Percentiles rank a stretch among this genome's conserved stretches.
phyloP scores from a whole-genome alignment of 176 grass and related monocot genomes.

The Ampelocalamus luodianensis region DNA sequence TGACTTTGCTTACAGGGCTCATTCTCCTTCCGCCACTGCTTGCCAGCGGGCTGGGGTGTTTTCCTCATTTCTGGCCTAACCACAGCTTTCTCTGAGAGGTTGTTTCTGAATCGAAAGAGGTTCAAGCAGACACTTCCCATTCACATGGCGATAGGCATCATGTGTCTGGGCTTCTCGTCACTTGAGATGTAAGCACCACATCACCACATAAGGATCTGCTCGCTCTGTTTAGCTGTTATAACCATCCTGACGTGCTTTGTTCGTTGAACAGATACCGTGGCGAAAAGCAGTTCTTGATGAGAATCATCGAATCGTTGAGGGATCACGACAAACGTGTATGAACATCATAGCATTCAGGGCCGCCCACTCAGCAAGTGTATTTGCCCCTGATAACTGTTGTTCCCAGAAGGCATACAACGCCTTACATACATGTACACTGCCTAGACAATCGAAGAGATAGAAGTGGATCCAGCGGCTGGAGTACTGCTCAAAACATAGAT shows the following conservation, averaged over 20 bases:
- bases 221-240: background rate
- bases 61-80: conserved; percentile 68
- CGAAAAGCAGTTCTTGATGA: conserved; percentile 81
- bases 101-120: conserved; percentile 64
- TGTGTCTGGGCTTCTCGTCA: conserved; percentile 66
- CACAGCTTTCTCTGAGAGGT: conserved; percentile 74
- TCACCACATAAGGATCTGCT: background rate
- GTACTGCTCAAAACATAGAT: conserved; percentile 2
- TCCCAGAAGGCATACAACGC: background rate
- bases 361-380: background rate
- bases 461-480: background rate
- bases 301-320: conserved; percentile 51
- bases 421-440: background rate
- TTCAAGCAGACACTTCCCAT: conserved; percentile 84
- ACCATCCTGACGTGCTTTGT: background rate
- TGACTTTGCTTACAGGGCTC: conserved; percentile 50
- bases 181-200: conserved; percentile 71
- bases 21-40: conserved; percentile 74
- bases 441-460: background rate
- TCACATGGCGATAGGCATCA: conserved; percentile 72
- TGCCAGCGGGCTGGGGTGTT: conserved; percentile 81
- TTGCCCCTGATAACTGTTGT: background rate
- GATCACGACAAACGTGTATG: conserved; percentile 25
- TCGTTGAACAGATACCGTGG: conserved; percentile 67
- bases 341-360: background rate